Base-by-base conservation (phyloP, 306 rosid species). In the Sphenostylis stenocarpa region DNA sequence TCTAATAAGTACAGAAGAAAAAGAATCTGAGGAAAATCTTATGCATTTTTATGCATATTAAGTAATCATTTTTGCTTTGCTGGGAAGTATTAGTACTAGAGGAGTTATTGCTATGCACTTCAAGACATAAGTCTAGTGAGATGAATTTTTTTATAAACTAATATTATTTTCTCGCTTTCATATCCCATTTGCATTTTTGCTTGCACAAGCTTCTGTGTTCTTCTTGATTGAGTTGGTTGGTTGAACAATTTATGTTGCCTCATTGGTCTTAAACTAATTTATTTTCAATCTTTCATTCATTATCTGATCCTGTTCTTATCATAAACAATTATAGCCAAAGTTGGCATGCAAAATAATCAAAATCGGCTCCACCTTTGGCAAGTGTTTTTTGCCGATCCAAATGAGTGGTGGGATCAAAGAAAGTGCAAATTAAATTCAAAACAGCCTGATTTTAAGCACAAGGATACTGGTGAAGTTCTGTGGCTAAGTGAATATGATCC, bases 381-480 rank as follows among this genome's bases (percentile, higher is more conserved):
- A 82, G 83, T 92, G 82, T 90, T 88, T 74, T 89, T 90, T 66
- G 15, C 79, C 81, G 85, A 75, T 79, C 97, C 98, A 26, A 13
- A 72, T 81, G 98, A 89, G 72, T 92, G 98, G 98, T 83, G 96
- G 96, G 97, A 90, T 88, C 41, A 64, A 49, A 87, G 97, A 86
- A 86, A 89, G 58, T 10, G 7, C 69, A 94, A 92, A 81, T 2
- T 6, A 70, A 89, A 89, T 66, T 55, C 90, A 38, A 76, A 31
- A 3, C 77, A 36, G 17, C 92, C 97, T 26, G 97, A 94, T 82
- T 90, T 94, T 63, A 88, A 2, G 80, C 96, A 94, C 88, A 90
- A 85, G 83, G 82, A 87, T 78, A 87, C 93, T 6, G 88, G 91
- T 36, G 97, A 95, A 85, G 82, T 57, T 62, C 87, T 89, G 12